Base-by-base conservation (phyloP, 2,329 filamentous ascomycete genomes). In the Nannizzia gypsea region DNA sequence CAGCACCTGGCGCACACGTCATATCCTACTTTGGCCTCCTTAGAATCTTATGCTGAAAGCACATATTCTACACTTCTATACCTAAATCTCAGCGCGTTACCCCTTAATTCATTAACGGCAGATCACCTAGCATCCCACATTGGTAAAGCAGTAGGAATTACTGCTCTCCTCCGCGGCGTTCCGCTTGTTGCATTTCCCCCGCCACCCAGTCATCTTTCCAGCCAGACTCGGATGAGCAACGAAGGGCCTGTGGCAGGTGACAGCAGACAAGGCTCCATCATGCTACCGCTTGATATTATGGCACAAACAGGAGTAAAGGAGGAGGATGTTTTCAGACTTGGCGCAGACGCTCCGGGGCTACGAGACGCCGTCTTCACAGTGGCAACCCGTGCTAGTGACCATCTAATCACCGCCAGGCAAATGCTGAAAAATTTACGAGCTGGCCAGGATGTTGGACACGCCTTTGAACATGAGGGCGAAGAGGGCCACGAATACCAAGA, bases 71-170 rank as follows among this genome's bases (percentile, higher is more conserved):
- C 90, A 0, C 78, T 97, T 50, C 83, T 95, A 74, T 99, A 99
- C 71, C 81, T 95, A 63, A 92, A 88, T 0, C 77, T 97, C 40
- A 89, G 89, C 17, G 80, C 87, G 5, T 75, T 96, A 60, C 88
- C 90, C 0, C 78, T 96, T 68, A 83, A 85, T 8, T 95, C 89
- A 0, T 80, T 96, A 67, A 87, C 91, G 24, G 84, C 90, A 46
- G 93, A 99, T 68, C 93, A 99, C 74, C 79, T 99, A 17, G 92
- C 92, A 6, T 95, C 89, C 59, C 93, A 99, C 72, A 88, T 97
- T 61, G 93, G 93, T 58, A 99, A 99, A 70, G 91, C 93, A 0
- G 87, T 85, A 56, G 93, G 93, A 6, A 96, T 99, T 59, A 81
- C 85, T 1, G 87, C 92, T 0, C 82, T 96, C 0, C 77, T 99